A percentile compares a stretch with the other conserved stretches of the same genome.
These are phyloP conservation scores for Verticillium longisporum DNA, from an alignment of 2,329 filamentous ascomycete species.

Conservation along the genomic window DNA sequence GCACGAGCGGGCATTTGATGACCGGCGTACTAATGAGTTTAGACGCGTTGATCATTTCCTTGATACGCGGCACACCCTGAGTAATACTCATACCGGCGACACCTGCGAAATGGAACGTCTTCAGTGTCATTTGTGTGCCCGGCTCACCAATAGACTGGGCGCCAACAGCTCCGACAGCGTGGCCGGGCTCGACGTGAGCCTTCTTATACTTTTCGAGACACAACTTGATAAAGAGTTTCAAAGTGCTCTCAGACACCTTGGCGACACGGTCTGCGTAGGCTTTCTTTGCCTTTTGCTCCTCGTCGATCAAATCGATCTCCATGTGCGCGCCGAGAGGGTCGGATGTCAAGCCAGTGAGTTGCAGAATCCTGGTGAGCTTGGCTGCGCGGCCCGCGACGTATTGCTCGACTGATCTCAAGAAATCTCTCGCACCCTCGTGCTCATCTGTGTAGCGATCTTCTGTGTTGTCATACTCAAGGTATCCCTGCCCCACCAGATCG, in stretches of 20 bases:
- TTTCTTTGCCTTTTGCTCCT: constrained; percentile 21
- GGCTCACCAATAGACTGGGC: constrained; percentile 98
- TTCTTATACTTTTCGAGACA: constrained; percentile 88
- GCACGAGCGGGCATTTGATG: constrained; percentile 79
- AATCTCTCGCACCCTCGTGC: constrained; percentile 75
- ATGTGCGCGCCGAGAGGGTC: constrained; percentile 19
- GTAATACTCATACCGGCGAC: constrained; percentile 99
- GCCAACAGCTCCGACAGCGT: constrained; percentile 91
- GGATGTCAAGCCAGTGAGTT: constrained; percentile 10
- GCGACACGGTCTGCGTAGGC: constrained; percentile 63
- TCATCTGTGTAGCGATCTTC: constrained; percentile 67
- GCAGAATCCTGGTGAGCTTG: constrained; percentile 35
- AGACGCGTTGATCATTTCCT: constrained; percentile 99
- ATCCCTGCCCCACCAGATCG: constrained; percentile 53
- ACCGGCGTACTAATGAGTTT: constrained; percentile 91
- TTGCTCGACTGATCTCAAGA: constrained; percentile 69
- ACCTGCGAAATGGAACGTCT: constrained; percentile 99
- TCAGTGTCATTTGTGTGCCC: constrained; percentile 97
- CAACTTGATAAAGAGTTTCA: constrained; percentile 69
- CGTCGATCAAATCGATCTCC: constrained; percentile 3
- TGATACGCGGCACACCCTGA: constrained; percentile 98
- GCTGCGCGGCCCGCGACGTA: constrained; percentile 60
- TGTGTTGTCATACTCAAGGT: constrained; percentile 63
- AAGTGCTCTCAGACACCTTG: constrained; percentile 71
- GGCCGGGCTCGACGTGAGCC: constrained; percentile 87